Evolutionary conservation across 176 grass and related monocot species (phyloP).

Genomic region (Carex pumila): DNA sequence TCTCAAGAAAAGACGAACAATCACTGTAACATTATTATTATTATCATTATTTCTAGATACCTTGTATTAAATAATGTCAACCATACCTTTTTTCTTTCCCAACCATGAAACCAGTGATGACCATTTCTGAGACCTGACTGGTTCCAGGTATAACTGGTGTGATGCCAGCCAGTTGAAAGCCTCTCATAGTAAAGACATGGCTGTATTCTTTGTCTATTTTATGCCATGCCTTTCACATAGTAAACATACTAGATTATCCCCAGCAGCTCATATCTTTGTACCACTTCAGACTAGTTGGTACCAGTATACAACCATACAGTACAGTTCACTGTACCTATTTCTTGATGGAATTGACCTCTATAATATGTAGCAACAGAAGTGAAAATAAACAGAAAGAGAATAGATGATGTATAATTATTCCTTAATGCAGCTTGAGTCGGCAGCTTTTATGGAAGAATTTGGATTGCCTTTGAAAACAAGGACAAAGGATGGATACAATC

Average conservation of each 20-base stretch:
- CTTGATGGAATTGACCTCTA: neutral
- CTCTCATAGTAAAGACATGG: neutral
- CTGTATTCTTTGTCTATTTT: neutral
- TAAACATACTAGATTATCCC: neutral
- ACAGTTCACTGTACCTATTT: neutral
- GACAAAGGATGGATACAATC: slow-evolving; percentile 91
- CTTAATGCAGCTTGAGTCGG: slow-evolving; percentile 58
- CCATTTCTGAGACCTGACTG: neutral
- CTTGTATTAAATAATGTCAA: neutral
- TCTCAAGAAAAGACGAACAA: slow-evolving; percentile 72
- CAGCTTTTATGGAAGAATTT: slow-evolving; percentile 95
- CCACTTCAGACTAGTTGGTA: neutral
- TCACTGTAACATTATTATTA: slow-evolving; percentile 56
- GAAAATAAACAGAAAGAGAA: neutral
- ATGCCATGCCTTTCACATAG: neutral
- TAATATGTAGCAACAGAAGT: neutral
- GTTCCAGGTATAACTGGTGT: neutral
- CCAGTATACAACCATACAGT: neutral
- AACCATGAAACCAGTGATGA: neutral
- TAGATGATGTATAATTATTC: slow-evolving; percentile 12
- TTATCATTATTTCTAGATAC: neutral
- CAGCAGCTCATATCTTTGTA: neutral
- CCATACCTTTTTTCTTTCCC: neutral
- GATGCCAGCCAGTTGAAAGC: neutral
- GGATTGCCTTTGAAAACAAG: slow-evolving; percentile 74